Conservation (phyloP, 2,329 filamentous ascomycete species). For the Cercospora zeina region DNA sequence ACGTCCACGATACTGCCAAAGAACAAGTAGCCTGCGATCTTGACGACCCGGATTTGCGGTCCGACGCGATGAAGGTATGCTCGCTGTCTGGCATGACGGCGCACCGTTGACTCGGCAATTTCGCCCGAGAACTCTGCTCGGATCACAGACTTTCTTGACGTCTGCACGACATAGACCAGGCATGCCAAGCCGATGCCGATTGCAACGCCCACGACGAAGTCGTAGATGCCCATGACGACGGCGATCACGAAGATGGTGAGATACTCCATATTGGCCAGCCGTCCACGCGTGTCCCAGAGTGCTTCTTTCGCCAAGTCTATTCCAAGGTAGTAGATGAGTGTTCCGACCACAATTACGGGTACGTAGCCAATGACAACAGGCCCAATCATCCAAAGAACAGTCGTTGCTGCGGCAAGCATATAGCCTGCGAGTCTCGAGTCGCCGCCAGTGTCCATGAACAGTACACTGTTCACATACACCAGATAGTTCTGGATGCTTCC, state of each 20-base stretch:
- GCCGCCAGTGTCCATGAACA: constrained; percentile 92
- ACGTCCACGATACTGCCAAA: constrained; percentile 97
- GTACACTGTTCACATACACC: constrained; percentile 95
- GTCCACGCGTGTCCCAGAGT: constrained; percentile 82
- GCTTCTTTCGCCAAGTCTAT: constrained; percentile 91
- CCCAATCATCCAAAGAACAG: constrained; percentile 78
- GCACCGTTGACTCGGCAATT: constrained; percentile 86
- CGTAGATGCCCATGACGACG: constrained; percentile 91
- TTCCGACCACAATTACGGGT: constrained; percentile 94
- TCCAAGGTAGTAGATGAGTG: constrained; percentile 89
- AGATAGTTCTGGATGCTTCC: constrained; percentile 96
- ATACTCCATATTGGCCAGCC: constrained; percentile 83
- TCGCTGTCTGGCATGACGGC: constrained; percentile 84
- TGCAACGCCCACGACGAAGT: constrained; percentile 93
- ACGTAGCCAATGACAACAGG: constrained; percentile 90
- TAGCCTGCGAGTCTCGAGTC: constrained; percentile 82
- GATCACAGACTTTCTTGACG: constrained; percentile 84
- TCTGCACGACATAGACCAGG: constrained; percentile 85
- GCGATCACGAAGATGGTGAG: constrained; percentile 86
- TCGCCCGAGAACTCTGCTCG: constrained; percentile 87
- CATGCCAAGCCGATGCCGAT: constrained; percentile 91
- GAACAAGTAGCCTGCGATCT: constrained; percentile 93
- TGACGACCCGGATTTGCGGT: constrained; percentile 84
- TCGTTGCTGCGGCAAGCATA: constrained; percentile 77
- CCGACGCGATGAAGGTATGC: constrained; percentile 84